Conservation (phyloP, 805 yeast species). For the Saturnispora mendoncae region DNA sequence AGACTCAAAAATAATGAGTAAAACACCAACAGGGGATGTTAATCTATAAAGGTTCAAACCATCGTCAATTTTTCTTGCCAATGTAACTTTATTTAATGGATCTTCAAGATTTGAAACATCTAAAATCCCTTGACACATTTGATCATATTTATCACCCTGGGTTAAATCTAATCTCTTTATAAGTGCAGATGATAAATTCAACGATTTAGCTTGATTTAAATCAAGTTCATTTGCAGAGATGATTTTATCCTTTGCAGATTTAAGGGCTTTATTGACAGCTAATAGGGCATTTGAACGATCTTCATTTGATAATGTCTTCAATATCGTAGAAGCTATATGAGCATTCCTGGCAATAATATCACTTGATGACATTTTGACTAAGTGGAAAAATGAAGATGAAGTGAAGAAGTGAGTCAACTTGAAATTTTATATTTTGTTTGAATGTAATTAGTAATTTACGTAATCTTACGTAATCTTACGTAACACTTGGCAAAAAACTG, state of each 20-base stretch:
- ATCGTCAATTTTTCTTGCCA: constrained; percentile 81
- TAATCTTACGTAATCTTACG: neutral
- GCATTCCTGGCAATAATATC: constrained; percentile 76
- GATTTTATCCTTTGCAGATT: constrained; percentile 49
- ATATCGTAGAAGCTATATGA: constrained; percentile 69
- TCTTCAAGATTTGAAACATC: constrained; percentile 87
- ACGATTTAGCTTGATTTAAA: constrained; percentile 56
- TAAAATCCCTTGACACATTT: constrained; percentile 88
- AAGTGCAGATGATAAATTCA: constrained; percentile 58
- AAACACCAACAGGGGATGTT: constrained; percentile 91
- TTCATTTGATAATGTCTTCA: constrained; percentile 69
- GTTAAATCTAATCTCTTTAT: constrained; percentile 79
- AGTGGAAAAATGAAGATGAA: too few relatives aligned
- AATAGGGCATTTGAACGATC: constrained; percentile 66
- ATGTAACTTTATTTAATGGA: constrained; percentile 83
- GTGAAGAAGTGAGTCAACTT: too few relatives aligned
- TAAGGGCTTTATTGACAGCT: constrained; percentile 63
- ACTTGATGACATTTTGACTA: neutral
- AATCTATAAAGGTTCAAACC: constrained; percentile 76
- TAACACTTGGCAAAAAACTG: too few relatives aligned
- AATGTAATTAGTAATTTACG: neutral
- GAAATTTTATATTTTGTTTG: too few relatives aligned
- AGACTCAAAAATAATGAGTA: constrained; percentile 87
- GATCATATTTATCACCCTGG: constrained; percentile 75
- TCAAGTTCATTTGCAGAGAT: constrained; percentile 69